phyloP scores from a whole-genome alignment of 176 grass and related monocot species.

The Lolium perenne region DNA sequence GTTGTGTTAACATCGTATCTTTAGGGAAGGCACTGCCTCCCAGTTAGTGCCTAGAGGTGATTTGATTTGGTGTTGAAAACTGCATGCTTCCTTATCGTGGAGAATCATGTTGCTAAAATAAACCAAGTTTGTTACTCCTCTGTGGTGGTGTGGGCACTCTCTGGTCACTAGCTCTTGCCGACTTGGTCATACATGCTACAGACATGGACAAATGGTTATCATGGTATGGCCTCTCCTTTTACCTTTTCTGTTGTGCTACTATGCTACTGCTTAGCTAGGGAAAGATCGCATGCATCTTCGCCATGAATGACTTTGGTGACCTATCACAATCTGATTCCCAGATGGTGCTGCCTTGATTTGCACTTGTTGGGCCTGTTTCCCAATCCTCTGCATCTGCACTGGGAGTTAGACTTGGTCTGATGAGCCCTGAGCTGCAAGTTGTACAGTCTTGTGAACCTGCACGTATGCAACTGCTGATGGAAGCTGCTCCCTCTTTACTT shows the following conservation, averaged over 20 bases:
- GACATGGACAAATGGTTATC: conserved; percentile 45
- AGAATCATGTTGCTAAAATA: conserved; percentile 44
- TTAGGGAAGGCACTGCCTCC: conserved; percentile 18
- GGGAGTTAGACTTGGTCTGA: conserved; percentile 37
- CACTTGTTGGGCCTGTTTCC: conserved; percentile 54
- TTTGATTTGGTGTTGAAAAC: conserved; percentile 55
- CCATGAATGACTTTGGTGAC: conserved; percentile 59
- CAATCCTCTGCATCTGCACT: conserved; percentile 37
- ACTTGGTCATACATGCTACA: conserved; percentile 35
- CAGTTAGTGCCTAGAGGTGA: conserved; percentile 46
- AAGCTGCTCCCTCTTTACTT: conserved; percentile 36
- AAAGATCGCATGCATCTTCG: conserved; percentile 51
- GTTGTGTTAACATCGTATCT: conserved; percentile 47
- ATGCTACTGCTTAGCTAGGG: conserved; percentile 51
- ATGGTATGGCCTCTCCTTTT: conserved; percentile 45
- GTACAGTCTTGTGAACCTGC: conserved; percentile 42
- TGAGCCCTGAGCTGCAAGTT: conserved; percentile 38
- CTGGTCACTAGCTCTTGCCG: conserved; percentile 41
- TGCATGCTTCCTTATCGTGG: conserved; percentile 52
- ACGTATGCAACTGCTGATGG: conserved; percentile 52
- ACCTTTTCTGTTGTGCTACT: conserved; percentile 43
- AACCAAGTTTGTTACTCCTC: conserved; percentile 27
- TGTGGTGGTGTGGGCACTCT: conserved; percentile 38
- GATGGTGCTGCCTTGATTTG: conserved; percentile 59
- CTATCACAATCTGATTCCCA: conserved; percentile 45